Conservation (phyloP, 345 rosid species). For the Moricandia arvensis region DNA sequence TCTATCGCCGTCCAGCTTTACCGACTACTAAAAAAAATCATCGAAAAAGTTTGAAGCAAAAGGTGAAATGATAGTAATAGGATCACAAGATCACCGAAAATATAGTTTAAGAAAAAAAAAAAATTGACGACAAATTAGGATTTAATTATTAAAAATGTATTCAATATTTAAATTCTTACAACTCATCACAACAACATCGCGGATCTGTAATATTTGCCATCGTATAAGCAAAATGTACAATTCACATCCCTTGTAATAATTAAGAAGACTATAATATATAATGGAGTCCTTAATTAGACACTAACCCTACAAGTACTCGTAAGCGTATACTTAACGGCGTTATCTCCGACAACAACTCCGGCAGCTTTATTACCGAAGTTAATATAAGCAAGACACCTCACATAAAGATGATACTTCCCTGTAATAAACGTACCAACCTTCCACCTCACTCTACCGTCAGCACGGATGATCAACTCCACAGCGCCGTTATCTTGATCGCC, state of each 20-base stretch:
- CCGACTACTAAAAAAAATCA: constrained; percentile 8
- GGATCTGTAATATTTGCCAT: constrained; percentile 33
- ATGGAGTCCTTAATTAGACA: constrained; percentile 38
- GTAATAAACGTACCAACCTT: constrained; percentile 67
- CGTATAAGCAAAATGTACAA: constrained; percentile 34
- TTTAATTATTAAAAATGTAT: neutral
- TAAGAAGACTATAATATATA: constrained; percentile 4
- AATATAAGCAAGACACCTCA: constrained; percentile 54
- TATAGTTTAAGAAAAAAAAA: neutral
- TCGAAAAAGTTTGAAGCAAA: constrained; percentile 13
- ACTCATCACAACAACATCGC: constrained; percentile 11
- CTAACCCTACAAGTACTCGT: constrained; percentile 58
- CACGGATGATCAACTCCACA: constrained; percentile 47
- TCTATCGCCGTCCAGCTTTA: constrained; percentile 29
- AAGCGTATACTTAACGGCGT: constrained; percentile 72
- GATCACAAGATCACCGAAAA: constrained; percentile 14
- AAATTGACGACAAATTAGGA: too few species aligned
- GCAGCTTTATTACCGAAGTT: constrained; percentile 43
- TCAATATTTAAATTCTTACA: constrained; percentile 15
- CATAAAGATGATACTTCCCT: constrained; percentile 64
- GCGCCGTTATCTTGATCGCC: constrained; percentile 55
- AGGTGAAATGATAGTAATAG: constrained; percentile 27
- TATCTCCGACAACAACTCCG: constrained; percentile 53
- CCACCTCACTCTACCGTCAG: constrained; percentile 83
- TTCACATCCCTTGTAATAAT: constrained; percentile 16